Conservation (phyloP, 768 basidiomycete species). For the Exidia glandulosa region DNA sequence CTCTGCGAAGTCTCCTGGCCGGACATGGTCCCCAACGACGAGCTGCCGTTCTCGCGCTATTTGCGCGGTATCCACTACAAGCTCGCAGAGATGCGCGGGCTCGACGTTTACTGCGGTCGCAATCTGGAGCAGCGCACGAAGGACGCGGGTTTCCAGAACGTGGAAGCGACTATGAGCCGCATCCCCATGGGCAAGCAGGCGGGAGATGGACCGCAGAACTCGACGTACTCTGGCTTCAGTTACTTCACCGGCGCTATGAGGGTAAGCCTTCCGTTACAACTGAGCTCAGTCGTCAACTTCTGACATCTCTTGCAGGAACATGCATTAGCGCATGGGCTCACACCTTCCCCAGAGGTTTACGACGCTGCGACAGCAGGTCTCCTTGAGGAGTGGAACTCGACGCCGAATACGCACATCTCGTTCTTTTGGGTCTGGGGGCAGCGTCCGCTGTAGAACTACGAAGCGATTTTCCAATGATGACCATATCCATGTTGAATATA, state of each 20-base stretch:
- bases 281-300: neutral
- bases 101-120: neutral
- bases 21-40: neutral
- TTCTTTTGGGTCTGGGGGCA: neutral
- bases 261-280: neutral
- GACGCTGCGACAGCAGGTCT: neutral
- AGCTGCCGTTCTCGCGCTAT: neutral
- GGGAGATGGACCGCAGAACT: neutral
- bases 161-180: neutral
- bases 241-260: neutral
- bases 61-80: neutral
- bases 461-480: too few relatives aligned
- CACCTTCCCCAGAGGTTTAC: neutral
- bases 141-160: neutral
- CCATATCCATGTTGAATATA: too few relatives aligned
- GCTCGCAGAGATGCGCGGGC: neutral
- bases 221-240: neutral
- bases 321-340: neutral
- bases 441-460: too few relatives aligned
- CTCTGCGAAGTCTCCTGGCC: conserved; percentile 14
- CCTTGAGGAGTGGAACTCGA: neutral
- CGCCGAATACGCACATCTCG: neutral
- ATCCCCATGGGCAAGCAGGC: neutral
- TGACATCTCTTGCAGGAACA: neutral
- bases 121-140: neutral